Evolutionary conservation across 306 rosid genomes (phyloP), one percentile per base, ranked within the genome.

Genomic region (Vigna radiata): DNA sequence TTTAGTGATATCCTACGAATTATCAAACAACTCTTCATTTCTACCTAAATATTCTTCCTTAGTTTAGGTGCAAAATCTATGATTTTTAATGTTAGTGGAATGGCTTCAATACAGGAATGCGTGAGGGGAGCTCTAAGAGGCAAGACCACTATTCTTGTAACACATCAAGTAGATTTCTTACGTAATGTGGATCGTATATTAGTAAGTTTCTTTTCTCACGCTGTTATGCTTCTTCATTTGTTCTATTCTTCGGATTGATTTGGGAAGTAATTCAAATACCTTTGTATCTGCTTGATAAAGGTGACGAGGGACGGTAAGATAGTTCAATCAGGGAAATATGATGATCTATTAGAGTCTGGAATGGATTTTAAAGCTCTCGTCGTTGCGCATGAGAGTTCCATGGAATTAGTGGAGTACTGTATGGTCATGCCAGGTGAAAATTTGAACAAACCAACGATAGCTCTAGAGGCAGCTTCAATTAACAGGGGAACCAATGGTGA

Each of bases 121-220:
- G 96, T 88, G 53, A 87, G 86, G 72, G 96, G 97, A 67, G 87
- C 73, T 13, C 90, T 92, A 60, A 90, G 83, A 71, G 81, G 79
- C 83, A 93, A 89, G 88, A 93, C 96, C 7, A 8, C 88, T 68
- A 39, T 90, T 77, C 91, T 93, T 19, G 98, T 93, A 12, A 93
- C 98, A 52, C 98, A 93, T 77, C 98, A 93, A 91, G 93, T 92
- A 10, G 97, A 92, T 66, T 92, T 92, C 88, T 85, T 92, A 75
- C 93, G 86, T 64, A 92, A 92, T 73, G 91, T 87, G 55, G 96
- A 92, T 82, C 93, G 77, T 73, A 92, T 92, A 77, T 7, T 87
- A 39, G 97, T 88, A 78, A 21, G 95, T 59, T 11, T 75, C 52
- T 21, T 29, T 19, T 52, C 29, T 14, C 16, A 31, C 15, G 36